Evolutionary conservation across 164 flowering plant species (phyloP), one percentile per base, ranked within the genome.

Genomic region (Tinospora cordifolia): DNA sequence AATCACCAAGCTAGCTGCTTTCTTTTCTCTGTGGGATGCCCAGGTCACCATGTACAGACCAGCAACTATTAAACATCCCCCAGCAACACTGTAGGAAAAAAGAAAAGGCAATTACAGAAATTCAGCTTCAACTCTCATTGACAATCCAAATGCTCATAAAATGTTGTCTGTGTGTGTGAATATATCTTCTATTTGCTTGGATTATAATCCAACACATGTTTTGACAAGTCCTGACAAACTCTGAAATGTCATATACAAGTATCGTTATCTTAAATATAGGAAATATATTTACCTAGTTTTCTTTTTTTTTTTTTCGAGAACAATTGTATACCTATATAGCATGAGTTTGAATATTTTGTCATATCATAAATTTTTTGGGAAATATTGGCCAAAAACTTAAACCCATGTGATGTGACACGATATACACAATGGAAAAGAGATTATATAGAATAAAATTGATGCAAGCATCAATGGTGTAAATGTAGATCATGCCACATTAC

Each of bases 41-140:
- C 99, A 95, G 5, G 99, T 95, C 22, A 95, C 97, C 87, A 87
- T 44, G 79, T 92, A 90, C 24, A 95, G 88, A 59, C 99, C 99
- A 14, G 87, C 88, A 63, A 92, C 83, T 47, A 95, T 92, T 19
- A 91, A 72, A 73, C 69, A 27, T 27, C 99, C 99, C 25, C 99
- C 99, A 6, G 88, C 0, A 47, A 95, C 75, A 78, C 99, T 95
- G 92, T 75, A 68, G n/a, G 24, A 67, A 62, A 64, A 74, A 3
- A 17, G 34, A 67, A 74, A 3, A 17, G 34, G 63, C 59, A 71
- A 57, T 54, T 13, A 36, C 65, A 72, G n/a, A 62, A 26, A 57
- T 44, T 76, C 63, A 73, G 71, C 68, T 21, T 39, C 8, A 4
- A 21, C 15, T 27, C 15, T 36, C 24, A 2, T 47, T 34, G 26